phyloP scores from a whole-genome alignment of 1,284 basidiomycete genomes.

The Pyrrhoderma lamaoense region DNA sequence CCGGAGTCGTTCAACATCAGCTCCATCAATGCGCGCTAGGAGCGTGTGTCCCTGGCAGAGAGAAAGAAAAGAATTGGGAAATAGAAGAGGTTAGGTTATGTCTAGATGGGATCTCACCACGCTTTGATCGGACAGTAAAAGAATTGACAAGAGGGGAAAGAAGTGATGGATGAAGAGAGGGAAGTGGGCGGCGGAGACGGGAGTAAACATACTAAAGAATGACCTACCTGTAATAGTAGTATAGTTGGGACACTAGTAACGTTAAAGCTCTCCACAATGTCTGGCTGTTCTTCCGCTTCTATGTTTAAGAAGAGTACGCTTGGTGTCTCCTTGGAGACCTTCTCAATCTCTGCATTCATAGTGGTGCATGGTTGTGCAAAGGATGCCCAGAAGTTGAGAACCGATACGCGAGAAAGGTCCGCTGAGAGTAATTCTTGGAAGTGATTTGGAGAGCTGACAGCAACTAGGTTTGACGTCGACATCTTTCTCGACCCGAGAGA shows the following conservation, averaged over 20 bases:
- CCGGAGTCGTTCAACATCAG: conserved; percentile 69
- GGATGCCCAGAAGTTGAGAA: conserved; percentile 89
- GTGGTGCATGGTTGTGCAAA: conserved; percentile 87
- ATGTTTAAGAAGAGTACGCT: conserved; percentile 67
- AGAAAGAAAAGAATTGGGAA: neutral
- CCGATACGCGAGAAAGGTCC: conserved; percentile 73
- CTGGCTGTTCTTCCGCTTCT: conserved; percentile 79
- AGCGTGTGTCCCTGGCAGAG: conserved; percentile 78
- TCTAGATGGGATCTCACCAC: neutral
- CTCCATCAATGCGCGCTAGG: conserved; percentile 75
- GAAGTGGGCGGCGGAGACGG: conserved; percentile 6
- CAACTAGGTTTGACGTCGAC: conserved; percentile 39
- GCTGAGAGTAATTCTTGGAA: conserved; percentile 69
- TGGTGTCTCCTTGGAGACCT: conserved; percentile 68
- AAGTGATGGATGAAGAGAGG: neutral
- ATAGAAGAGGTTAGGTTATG: too few species aligned
- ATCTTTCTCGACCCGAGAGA: neutral
- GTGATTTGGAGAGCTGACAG: conserved; percentile 57
- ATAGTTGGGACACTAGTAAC: conserved; percentile 88
- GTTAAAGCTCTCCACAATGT: conserved; percentile 92
- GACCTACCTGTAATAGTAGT: conserved; percentile 71
- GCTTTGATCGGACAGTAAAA: neutral
- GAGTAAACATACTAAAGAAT: too few species aligned
- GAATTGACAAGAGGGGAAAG: neutral
- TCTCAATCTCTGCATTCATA: conserved; percentile 74